A percentile compares a stretch with the other conserved stretches of the same genome.
phyloP scores from a whole-genome alignment of 2,329 filamentous ascomycete species.

The Paecilomyces sp. region DNA sequence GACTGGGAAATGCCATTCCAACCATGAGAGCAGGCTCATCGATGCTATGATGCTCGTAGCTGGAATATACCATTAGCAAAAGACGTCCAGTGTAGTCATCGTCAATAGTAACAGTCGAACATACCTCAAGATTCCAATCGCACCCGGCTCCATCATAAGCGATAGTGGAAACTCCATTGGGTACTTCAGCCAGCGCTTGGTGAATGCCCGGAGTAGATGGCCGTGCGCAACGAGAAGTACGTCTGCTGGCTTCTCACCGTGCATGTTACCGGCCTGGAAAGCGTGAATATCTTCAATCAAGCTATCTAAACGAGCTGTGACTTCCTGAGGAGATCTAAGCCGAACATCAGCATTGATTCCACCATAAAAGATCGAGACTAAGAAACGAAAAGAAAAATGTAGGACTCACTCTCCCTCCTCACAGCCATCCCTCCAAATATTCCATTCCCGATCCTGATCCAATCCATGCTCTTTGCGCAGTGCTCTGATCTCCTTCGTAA shows the following conservation, averaged over 20 bases:
- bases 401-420: conserved; percentile 46
- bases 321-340: conserved; percentile 25
- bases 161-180: conserved; percentile 33
- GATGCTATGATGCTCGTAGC: conserved; percentile 31
- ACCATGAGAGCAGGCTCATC: conserved; percentile 34
- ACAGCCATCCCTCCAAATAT: conserved; percentile 54
- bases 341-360: conserved; percentile 1
- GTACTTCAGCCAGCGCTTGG: conserved; percentile 40
- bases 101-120: not conserved
- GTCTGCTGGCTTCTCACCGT: conserved; percentile 32
- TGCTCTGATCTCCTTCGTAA: conserved; percentile 43
- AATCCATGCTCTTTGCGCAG: conserved; percentile 41
- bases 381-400: not conserved
- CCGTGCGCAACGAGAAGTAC: conserved; percentile 37
- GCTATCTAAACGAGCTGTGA: conserved; percentile 35
- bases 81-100: not conserved
- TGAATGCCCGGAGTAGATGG: conserved; percentile 40
- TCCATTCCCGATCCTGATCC: conserved; percentile 44
- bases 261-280: conserved; percentile 34
- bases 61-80: conserved; percentile 3
- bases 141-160: conserved; percentile 41
- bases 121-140: conserved; percentile 34
- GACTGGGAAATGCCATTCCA: conserved; percentile 31
- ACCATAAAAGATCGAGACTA: too few relatives aligned
- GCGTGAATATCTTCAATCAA: conserved; percentile 35